phyloP scores from a whole-genome alignment of 768 basidiomycete genomes.

The Trametes cinnabarina region DNA sequence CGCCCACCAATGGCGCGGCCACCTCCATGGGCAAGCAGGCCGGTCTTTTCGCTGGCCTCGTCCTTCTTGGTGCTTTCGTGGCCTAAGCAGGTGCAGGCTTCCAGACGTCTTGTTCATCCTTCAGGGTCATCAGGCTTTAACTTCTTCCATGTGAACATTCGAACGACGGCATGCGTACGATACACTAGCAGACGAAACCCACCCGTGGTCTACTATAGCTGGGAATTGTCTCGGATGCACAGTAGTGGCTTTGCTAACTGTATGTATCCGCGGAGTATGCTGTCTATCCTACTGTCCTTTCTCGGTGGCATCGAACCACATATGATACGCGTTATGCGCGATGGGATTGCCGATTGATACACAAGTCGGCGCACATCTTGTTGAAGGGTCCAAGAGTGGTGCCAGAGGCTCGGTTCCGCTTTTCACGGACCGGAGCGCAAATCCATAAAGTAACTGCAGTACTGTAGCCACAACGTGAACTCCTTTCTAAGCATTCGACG shows the following conservation, averaged over 20 bases:
- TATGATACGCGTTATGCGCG: too few species aligned
- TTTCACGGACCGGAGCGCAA: neutral
- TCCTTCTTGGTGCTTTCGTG: conserved; percentile 36
- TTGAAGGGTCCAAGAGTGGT: neutral
- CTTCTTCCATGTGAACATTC: neutral
- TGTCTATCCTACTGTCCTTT: neutral
- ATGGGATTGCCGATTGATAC: too few species aligned
- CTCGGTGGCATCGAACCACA: too few species aligned
- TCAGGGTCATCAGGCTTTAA: neutral
- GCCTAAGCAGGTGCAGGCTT: conserved; percentile 20
- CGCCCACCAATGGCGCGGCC: conserved; percentile 32
- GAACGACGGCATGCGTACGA: conserved; percentile 1
- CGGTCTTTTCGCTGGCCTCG: conserved; percentile 36
- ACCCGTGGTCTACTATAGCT: neutral
- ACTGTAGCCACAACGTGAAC: too few species aligned
- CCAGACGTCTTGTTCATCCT: neutral
- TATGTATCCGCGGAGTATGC: neutral
- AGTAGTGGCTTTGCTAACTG: conserved; percentile 8
- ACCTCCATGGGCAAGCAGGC: conserved; percentile 29
- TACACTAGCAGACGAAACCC: neutral
- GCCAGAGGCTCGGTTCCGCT: neutral
- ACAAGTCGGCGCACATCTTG: neutral
- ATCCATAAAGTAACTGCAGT: neutral
- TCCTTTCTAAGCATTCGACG: neutral
- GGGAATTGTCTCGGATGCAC: neutral